Evolutionary conservation across 1,284 basidiomycete genomes (phyloP), one percentile per base, ranked within the genome.

Genomic region (Pseudozyma tsukubaensis): DNA sequence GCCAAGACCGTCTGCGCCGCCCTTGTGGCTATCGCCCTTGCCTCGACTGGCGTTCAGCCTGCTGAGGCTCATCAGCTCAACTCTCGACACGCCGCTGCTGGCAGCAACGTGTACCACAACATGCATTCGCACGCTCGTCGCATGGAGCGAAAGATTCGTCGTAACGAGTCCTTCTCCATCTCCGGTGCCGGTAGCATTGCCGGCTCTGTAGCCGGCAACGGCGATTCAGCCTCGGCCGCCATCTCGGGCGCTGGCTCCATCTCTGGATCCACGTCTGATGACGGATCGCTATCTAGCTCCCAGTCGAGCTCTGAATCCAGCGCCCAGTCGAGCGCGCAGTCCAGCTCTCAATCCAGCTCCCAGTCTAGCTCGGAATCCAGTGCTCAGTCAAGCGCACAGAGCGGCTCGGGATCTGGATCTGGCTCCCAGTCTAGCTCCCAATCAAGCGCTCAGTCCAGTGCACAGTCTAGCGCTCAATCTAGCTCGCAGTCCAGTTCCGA

Each of bases 141-240:
- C 40, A 76, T 76, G 72, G 53, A 76, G 58, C 72, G 72, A 47
- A 76, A 76, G 72, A 45, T 76, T 21, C 72, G 72, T 19, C 67
- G 72, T 39, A 48, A 47, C 36, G 60, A 63, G 24, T 63, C 64
- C 21, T 62, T 50, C 64, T 58, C 63, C 39, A 43, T 57, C 36
- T 56, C 59, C 5, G 63, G 63, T 12, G 16, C 70, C 1, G 63
- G 59, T 16, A 9, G 18, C 18, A 21, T 3, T 45, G n/a, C 43
- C 18, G 43, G 8, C 43, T 8, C 43, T 45, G 43, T 21, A 21
- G 43, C 43, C n/a, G n/a, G n/a, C n/a, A n/a, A 9, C 19, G 18
- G 43, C n/a, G 19, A 45, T 45, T 42, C 40, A 42, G 40, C 18
- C 40, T 7, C 40, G 18, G 40, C 14, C 40, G 56, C 63, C 39